phyloP scores from a whole-genome alignment of 768 basidiomycete species.

The Krasilnikovozyma curviuscula region DNA sequence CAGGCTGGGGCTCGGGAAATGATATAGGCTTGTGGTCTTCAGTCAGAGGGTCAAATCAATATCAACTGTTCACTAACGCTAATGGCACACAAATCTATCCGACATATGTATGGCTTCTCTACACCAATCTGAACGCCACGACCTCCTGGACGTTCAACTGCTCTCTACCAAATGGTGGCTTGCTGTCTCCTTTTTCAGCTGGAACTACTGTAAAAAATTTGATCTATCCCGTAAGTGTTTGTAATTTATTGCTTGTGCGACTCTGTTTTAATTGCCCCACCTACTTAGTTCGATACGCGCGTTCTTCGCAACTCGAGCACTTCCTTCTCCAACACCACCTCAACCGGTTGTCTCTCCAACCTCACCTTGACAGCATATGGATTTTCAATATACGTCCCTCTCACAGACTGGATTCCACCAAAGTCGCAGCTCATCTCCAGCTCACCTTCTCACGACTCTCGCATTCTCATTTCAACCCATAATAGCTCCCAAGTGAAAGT shows the following conservation, averaged over 20 bases:
- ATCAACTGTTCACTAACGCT: slow-evolving; percentile 28
- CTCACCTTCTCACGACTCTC: slow-evolving; percentile 66
- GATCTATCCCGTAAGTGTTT: slow-evolving; percentile 46
- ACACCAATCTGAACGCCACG: slow-evolving; percentile 64
- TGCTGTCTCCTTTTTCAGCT: slow-evolving; percentile 52
- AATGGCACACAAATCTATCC: slow-evolving; percentile 31
- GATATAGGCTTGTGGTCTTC: slow-evolving; percentile 80
- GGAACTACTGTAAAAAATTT: slow-evolving; percentile 51
- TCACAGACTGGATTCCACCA: slow-evolving; percentile 45
- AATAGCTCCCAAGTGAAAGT: slow-evolving; percentile 44
- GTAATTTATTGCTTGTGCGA: too few species aligned
- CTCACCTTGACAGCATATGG: slow-evolving; percentile 54
- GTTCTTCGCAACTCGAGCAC: slow-evolving; percentile 45
- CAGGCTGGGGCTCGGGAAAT: slow-evolving; percentile 45
- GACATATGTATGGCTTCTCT: slow-evolving; percentile 65
- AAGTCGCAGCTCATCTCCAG: slow-evolving; percentile 60
- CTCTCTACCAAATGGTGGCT: slow-evolving; percentile 45
- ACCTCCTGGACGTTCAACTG: slow-evolving; percentile 47
- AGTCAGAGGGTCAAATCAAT: slow-evolving; percentile 45
- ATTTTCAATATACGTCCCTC: slow-evolving; percentile 64
- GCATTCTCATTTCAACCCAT: slow-evolving; percentile 36
- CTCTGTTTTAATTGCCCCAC: too few species aligned
- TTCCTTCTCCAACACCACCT: slow-evolving; percentile 46
- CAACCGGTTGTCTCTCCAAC: slow-evolving; percentile 48
- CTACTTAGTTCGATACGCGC: slow-evolving; percentile 44